Evolutionary conservation across 768 basidiomycete species (phyloP), one percentile per base, ranked within the genome.

Genomic region (Suillus lakei): DNA sequence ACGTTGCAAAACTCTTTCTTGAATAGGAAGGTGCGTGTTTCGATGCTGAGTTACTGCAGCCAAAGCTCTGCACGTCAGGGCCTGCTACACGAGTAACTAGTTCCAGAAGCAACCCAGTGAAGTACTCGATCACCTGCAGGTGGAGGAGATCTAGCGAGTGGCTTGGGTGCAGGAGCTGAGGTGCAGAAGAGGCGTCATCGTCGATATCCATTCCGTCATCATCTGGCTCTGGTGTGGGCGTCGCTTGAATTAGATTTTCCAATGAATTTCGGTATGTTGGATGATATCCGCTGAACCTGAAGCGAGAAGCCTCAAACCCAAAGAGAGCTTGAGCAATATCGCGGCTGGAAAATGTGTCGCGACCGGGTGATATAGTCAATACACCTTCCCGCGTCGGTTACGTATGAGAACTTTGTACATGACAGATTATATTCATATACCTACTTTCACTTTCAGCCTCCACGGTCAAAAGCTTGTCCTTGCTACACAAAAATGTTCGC

Each of bases 111-210:
- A 91, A 75, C 58, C 83, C 81, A 38, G 82, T 82, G 72, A 93
- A 93, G 74, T 92, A 87, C 48, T 89, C 86, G 59, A 91, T 82
- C 56, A 92, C 83, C 68, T 90, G 86, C 26, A 86, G 74, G 73
- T 93, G 92, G 56, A 93, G 82, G 66, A 82, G 77, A 75, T 90
- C 89, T 65, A 89, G 80, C 5, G 89, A 82, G 70, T 91, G 86
- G 64, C 82, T 83, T 5, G 86, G 85, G 34, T 76, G 72, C 58
- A 81, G 77, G 44, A 74, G 69, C 41, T 77, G 38, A 41, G 58
- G 39, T 13, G 41, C 58, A 64, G 73, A 67, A 43, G 65, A 70
- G n/a, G 63, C 64, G 21, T 83, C 85, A 39, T 88, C 87, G 70
- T 92, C 91, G 38, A 91, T 77, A 61, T 89, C 84, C 86, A 89